Evolutionary conservation across 2,329 filamentous ascomycete species (phyloP).

Genomic region (Ceratocystis cacaofunesta): DNA sequence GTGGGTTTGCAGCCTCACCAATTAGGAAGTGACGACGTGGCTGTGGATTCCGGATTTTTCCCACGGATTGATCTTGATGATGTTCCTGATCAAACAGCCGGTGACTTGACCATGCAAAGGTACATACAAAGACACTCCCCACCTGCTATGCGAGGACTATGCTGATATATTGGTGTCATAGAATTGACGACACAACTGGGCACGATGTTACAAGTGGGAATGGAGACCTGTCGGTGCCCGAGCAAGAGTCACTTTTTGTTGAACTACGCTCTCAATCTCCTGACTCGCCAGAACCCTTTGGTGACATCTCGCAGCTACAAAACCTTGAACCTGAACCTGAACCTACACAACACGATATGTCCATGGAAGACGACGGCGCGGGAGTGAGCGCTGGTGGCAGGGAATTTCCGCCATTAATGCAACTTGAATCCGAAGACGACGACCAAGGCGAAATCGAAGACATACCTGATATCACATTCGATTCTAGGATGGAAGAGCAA

Average conservation of each 20-base stretch:
- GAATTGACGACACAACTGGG: constrained; percentile 24
- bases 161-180: constrained; percentile 14
- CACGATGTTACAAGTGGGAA: constrained; percentile 12
- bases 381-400: background rate
- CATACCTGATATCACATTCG: constrained; percentile 6
- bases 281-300: constrained; percentile 9
- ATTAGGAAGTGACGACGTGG: constrained; percentile 29
- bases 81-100: constrained; percentile 27
- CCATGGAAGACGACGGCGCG: constrained; percentile 5
- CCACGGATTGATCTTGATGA: constrained; percentile 32
- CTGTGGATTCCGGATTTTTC: constrained; percentile 38
- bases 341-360: constrained; percentile 7
- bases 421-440: constrained; percentile 15
- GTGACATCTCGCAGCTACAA: constrained; percentile 13
- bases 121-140: constrained; percentile 19
- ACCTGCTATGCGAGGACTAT: background rate
- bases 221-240: constrained; percentile 6
- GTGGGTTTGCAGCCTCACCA: constrained; percentile 25
- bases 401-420: constrained; percentile 8
- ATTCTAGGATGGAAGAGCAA: constrained; percentile 7
- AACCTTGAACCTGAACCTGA: constrained; percentile 9
- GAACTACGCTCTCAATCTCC: constrained; percentile 10
- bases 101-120: constrained; percentile 32
- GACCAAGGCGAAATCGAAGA: constrained; percentile 14
- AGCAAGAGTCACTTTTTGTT: constrained; percentile 4